phyloP scores from a whole-genome alignment of 73 alveolate species.

The Paramecium tetraurelia region DNA sequence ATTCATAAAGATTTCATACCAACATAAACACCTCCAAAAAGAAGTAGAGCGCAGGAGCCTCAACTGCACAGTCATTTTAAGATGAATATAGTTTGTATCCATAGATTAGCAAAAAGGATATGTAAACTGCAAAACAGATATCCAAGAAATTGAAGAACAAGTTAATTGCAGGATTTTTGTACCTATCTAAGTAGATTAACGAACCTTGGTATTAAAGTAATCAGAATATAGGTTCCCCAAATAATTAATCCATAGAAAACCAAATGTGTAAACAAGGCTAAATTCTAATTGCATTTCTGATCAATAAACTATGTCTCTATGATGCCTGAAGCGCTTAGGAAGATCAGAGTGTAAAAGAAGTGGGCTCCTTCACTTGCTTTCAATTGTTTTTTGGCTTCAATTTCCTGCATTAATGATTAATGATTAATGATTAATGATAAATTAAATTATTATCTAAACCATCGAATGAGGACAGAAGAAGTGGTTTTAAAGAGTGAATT shows the following conservation, averaged over 20 bases:
- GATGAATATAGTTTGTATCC: not conserved
- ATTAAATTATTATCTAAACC: not conserved
- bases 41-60: not conserved
- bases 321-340: conserved; percentile 36
- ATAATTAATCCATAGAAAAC: conserved; percentile 48
- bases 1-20: not conserved
- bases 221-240: conserved; percentile 18
- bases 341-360: conserved; percentile 44
- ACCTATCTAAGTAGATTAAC: not conserved
- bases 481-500: not conserved
- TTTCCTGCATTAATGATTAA: conserved; percentile 50
- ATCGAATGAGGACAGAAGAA: not conserved
- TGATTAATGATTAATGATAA: no score
- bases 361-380: conserved; percentile 56
- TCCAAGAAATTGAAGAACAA: conserved; percentile 40
- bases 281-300: conserved; percentile 8
- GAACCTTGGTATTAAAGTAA: conserved; percentile 16
- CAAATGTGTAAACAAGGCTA: conserved; percentile 28
- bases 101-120: not conserved
- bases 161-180: conserved; percentile 42
- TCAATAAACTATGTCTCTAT: conserved; percentile 34
- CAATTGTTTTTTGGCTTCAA: conserved; percentile 49
- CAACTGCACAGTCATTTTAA: not conserved
- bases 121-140: not conserved
- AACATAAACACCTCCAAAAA: not conserved